Evolutionary conservation across 2,329 filamentous ascomycete genomes (phyloP), one percentile per base, ranked within the genome.

Genomic region (Fonsecaea monophora): DNA sequence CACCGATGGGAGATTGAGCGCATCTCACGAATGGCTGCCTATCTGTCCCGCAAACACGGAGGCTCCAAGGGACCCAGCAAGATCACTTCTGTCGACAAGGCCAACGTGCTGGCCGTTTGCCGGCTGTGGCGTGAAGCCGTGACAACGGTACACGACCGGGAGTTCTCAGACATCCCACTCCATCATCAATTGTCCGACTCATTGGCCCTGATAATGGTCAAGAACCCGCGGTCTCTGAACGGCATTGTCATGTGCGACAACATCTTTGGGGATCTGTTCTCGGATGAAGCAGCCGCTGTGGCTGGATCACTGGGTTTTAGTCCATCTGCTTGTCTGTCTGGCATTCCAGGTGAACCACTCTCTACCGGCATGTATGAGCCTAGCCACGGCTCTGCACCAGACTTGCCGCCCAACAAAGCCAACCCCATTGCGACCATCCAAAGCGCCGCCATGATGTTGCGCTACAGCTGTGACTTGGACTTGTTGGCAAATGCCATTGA

Each of bases 291-390:
- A 9, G 92, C 90, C 68, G 92, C 94, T 18, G 96, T 97, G 71
- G 90, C 93, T 3, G 93, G 93, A 8, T 92, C 89, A 73, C 86
- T 97, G 71, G 93, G 94, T 8, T 84, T 97, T 65, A 81, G 96
- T 69, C 93, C 94, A 5, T 94, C 90, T 77, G 94, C 94, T 4
- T 94, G 90, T 77, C 81, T 97, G 75, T 90, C 90, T 71, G 91
- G 91, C 15, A 87, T 95, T 66, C 93, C 93, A 13, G 59, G 59
- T n/a, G 59, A 61, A 25, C 59, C 59, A 53, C 25, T 61, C 12
- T 0, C 92, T 77, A 94, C 94, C 77, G 93, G 92, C 64, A 92
- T 97, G 73, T 97, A 96, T 78, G 94, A 97, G 84, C 94, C 94
- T 8, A 96, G 97, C 70, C 93, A 97, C 80, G 93, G 78, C 13